Evolutionary conservation across 345 rosid species (phyloP), one percentile per base, ranked within the genome.

Genomic region (Nephelium lappaceum): DNA sequence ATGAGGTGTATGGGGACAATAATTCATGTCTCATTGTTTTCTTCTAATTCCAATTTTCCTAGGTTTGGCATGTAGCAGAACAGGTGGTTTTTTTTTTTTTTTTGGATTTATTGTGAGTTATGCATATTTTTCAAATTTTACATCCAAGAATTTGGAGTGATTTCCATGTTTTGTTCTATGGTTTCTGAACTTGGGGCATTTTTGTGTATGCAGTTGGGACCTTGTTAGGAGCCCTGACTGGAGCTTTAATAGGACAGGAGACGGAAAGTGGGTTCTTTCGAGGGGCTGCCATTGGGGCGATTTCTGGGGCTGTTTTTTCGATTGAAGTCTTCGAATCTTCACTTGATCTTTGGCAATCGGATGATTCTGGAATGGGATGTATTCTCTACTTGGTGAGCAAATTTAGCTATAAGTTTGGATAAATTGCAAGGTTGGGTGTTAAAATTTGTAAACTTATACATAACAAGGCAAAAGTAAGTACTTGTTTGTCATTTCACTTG

Each of bases 291-390:
- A 89, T 97, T 67, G 99, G 99, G 51, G 99, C 99, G 25, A 97
- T 97, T 68, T 97, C 99, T 38, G 99, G 99, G 74, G 99, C 99
- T 71, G 99, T 97, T 86, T 97, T 92, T 87, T 97, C 99, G 0
- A 94, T 97, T 38, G 99, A 97, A 83, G 99, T 97, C 67, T 97
- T 97, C 49, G 99, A 97, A 85, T 94, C 99, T 61, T 97, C 99
- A 51, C 93, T 93, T 77, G 85, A 91, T 81, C 97, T 97, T 42
- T 97, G 99, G 99, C 94, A 89, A 73, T 91, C 99, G 0, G 95
- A 97, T 61, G 98, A 93, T 79, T 93, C 99, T 14, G 93, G 97
- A 53, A 81, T 97, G 9, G 94, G 95, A 23, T 94, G 98, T 81
- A 87, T 97, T 6, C 93, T 97, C 58, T 97, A 97, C 87, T 86